These are phyloP conservation scores for Boletus coccyginus DNA, from an alignment of 768 basidiomycete species.

Conservation along the genomic window DNA sequence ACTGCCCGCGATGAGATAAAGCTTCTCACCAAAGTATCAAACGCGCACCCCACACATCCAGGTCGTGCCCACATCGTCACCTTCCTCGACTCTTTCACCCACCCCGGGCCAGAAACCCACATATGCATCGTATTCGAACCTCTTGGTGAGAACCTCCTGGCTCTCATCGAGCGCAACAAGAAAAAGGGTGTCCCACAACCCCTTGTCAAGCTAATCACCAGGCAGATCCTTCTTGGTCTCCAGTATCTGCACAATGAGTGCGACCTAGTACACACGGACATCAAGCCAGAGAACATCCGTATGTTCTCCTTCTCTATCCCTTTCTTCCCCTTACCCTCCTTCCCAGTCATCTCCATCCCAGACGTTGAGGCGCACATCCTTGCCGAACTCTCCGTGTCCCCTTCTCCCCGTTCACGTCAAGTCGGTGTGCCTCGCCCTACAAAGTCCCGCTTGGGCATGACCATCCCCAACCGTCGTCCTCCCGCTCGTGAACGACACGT, in stretches of 20 bases:
- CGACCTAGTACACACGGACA: slow-evolving; percentile 88
- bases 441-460: slow-evolving; percentile 58
- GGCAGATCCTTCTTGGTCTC: slow-evolving; percentile 83
- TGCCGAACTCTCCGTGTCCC: slow-evolving; percentile 62
- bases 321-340: slow-evolving; percentile 11
- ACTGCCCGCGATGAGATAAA: slow-evolving; percentile 97
- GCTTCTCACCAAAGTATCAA: slow-evolving; percentile 72
- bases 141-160: slow-evolving; percentile 73
- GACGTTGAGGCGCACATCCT: slow-evolving; percentile 73
- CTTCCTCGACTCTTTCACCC: slow-evolving; percentile 87
- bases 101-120: slow-evolving; percentile 72
- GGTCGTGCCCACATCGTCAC: slow-evolving; percentile 82
- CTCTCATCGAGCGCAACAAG: slow-evolving; percentile 74
- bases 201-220: slow-evolving; percentile 82
- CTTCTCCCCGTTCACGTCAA: slow-evolving; percentile 72
- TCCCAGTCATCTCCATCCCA: slow-evolving; percentile 77
- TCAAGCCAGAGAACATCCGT: slow-evolving; percentile 97
- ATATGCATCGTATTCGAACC: slow-evolving; percentile 93
- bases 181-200: slow-evolving; percentile 79
- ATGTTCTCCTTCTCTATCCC: slow-evolving; percentile 38
- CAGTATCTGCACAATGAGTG: slow-evolving; percentile 93
- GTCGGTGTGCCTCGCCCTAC: slow-evolving; percentile 77
- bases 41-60: slow-evolving; percentile 69
- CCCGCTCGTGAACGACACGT: slow-evolving; percentile 58
- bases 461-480: slow-evolving; percentile 53